Evolutionary conservation across 2,329 filamentous ascomycete genomes (phyloP).

Genomic region (Neobulgaria alba): DNA sequence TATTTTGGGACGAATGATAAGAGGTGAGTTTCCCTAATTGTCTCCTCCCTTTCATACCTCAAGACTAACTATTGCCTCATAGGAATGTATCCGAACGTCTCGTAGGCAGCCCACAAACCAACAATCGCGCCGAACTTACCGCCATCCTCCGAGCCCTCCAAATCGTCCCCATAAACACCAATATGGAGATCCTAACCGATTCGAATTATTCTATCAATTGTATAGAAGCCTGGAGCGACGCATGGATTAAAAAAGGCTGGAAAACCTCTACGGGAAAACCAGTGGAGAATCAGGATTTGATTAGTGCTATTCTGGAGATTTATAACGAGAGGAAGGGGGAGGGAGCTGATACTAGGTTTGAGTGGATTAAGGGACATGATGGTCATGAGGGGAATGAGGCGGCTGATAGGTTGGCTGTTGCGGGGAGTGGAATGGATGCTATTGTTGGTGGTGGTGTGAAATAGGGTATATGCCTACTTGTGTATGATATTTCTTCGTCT

Average conservation of each 20-base stretch:
- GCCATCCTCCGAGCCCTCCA: conserved; percentile 80
- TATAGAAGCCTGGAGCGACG: conserved; percentile 71
- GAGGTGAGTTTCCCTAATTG: conserved; percentile 33
- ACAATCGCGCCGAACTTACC: conserved; percentile 91
- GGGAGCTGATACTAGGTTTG: conserved; percentile 58
- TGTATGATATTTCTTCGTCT: no score
- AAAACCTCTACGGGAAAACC: conserved; percentile 57
- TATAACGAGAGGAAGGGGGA: conserved; percentile 60
- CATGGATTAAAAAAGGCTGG: conserved; percentile 74
- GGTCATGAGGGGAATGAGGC: conserved; percentile 65
- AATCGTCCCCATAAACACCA: conserved; percentile 56
- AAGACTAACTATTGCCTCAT: background rate
- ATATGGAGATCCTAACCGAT: conserved; percentile 76
- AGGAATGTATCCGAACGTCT: conserved; percentile 42
- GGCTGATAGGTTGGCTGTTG: conserved; percentile 70
- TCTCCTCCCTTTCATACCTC: conserved; percentile 1
- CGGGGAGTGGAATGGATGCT: conserved; percentile 40
- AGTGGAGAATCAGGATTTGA: conserved; percentile 82
- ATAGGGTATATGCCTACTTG: no score
- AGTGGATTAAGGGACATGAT: conserved; percentile 86
- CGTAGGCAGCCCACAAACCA: conserved; percentile 57
- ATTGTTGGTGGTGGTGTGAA: no score
- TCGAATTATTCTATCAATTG: conserved; percentile 88
- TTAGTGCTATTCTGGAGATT: conserved; percentile 61
- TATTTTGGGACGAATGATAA: conserved; percentile 50